A percentile compares a stretch with the other conserved stretches of the same genome.
phyloP scores from a whole-genome alignment of 1,284 basidiomycete genomes.

The Marasmius sp. region DNA sequence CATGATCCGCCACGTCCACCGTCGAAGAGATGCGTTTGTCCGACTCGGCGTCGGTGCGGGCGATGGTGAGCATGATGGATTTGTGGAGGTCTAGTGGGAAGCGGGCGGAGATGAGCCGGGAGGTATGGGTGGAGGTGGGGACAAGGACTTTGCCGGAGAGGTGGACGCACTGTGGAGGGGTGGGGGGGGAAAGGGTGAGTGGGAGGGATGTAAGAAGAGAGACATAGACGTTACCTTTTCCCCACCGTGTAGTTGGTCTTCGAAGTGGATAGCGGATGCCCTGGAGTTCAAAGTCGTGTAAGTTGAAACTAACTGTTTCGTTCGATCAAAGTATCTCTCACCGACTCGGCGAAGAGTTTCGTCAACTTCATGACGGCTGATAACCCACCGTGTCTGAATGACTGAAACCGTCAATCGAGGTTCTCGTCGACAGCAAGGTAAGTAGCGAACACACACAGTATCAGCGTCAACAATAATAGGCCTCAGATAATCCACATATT shows the following conservation, averaged over 20 bases:
- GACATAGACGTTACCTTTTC: slow-evolving; percentile 74
- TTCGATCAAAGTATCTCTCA: too few relatives aligned
- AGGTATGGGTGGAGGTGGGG: too few relatives aligned
- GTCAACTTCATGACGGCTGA: slow-evolving; percentile 97
- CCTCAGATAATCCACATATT: slow-evolving; percentile 85
- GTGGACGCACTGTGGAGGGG: slow-evolving; percentile 93
- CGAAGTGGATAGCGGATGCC: slow-evolving; percentile 86
- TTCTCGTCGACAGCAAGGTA: too few relatives aligned
- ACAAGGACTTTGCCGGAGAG: slow-evolving; percentile 88
- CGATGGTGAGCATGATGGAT: too few relatives aligned
- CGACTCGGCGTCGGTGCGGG: too few relatives aligned
- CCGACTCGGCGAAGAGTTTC: slow-evolving; percentile 90
- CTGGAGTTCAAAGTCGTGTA: too few relatives aligned
- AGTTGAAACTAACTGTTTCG: too few relatives aligned
- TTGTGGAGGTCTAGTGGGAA: too few relatives aligned
- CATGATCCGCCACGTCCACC: slow-evolving; percentile 77
- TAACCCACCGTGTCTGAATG: slow-evolving; percentile 83
- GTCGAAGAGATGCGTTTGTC: slow-evolving; percentile 85
- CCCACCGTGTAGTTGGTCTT: slow-evolving; percentile 90
- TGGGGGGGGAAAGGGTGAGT: too few relatives aligned
- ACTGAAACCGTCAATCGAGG: too few relatives aligned
- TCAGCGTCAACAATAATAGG: slow-evolving; percentile 95
- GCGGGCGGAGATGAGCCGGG: too few relatives aligned
- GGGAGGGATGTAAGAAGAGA: not conserved
- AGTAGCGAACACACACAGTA: slow-evolving; percentile 90